phyloP scores from a whole-genome alignment of 2,329 filamentous ascomycete species.

The Venturia nashicola region DNA sequence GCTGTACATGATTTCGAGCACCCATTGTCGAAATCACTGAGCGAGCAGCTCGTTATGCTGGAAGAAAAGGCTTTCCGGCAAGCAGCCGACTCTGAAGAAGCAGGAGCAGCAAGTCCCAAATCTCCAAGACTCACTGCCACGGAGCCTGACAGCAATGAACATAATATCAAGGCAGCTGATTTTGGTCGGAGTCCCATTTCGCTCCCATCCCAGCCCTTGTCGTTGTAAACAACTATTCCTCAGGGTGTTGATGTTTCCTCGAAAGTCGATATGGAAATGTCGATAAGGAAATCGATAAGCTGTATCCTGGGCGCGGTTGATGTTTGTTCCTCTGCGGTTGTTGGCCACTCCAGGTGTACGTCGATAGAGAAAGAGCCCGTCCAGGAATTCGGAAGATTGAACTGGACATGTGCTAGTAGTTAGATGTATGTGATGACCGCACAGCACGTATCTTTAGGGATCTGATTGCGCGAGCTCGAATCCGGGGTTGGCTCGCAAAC shows the following conservation, averaged over 20 bases:
- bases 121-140: neutral
- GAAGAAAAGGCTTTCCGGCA: neutral
- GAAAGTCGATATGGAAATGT: neutral
- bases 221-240: neutral
- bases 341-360: neutral
- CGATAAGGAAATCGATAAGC: too few relatives aligned
- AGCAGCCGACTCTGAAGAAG: neutral
- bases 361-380: neutral
- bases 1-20: neutral
- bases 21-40: neutral
- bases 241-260: neutral
- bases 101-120: neutral
- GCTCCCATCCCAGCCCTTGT: neutral
- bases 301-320: neutral
- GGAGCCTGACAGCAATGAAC: neutral
- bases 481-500: neutral
- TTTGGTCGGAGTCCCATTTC: neutral
- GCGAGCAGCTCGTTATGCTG: neutral
- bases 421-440: neutral
- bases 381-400: neutral
- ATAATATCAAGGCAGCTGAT: neutral
- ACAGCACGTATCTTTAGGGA: neutral
- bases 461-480: neutral
- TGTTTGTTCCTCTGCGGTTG: neutral
- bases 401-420: neutral